These are phyloP conservation scores for Pyricularia grisea DNA, from an alignment of 2,329 filamentous ascomycete genomes.

Conservation along the genomic window DNA sequence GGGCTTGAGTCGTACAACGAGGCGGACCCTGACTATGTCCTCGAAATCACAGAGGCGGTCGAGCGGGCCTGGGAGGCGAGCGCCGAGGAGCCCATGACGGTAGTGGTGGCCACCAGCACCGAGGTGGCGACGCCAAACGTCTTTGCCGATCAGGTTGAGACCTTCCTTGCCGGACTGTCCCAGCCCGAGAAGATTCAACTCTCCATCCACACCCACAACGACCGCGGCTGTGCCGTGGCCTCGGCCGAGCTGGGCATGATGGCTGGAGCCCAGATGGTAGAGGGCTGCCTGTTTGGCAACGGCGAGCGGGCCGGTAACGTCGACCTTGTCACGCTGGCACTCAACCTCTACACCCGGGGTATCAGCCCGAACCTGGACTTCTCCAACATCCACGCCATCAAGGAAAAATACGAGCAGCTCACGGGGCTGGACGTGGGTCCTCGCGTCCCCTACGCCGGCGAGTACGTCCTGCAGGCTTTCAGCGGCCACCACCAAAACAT, in stretches of 20 bases:
- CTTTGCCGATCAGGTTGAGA: slow-evolving; percentile 94
- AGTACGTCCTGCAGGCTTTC: slow-evolving; percentile 87
- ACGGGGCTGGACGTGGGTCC: slow-evolving; percentile 93
- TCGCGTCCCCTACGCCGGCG: slow-evolving; percentile 81
- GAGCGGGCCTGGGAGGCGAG: slow-evolving; percentile 87
- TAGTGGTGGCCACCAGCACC: slow-evolving; percentile 93
- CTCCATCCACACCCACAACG: slow-evolving; percentile 90
- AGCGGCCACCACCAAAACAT: slow-evolving; percentile 90
- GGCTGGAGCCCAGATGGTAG: slow-evolving; percentile 89
- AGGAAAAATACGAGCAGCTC: slow-evolving; percentile 81
- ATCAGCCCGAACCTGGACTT: slow-evolving; percentile 81
- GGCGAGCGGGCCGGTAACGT: slow-evolving; percentile 95
- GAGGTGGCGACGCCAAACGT: slow-evolving; percentile 93
- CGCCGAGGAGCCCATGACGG: slow-evolving; percentile 74
- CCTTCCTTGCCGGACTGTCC: slow-evolving; percentile 78
- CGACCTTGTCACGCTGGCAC: slow-evolving; percentile 80
- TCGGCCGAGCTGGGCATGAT: slow-evolving; percentile 90
- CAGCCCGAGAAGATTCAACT: slow-evolving; percentile 73
- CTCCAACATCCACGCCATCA: slow-evolving; percentile 76
- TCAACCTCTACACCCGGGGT: slow-evolving; percentile 97
- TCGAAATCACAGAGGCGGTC: slow-evolving; percentile 83
- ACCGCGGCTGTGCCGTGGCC: slow-evolving; percentile 80
- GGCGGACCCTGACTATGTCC: slow-evolving; percentile 70
- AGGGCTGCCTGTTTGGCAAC: slow-evolving; percentile 90
- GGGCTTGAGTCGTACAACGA: slow-evolving; percentile 87